Base-by-base conservation (phyloP, 176 grass and related monocot genomes). In the Avena eriantha region DNA sequence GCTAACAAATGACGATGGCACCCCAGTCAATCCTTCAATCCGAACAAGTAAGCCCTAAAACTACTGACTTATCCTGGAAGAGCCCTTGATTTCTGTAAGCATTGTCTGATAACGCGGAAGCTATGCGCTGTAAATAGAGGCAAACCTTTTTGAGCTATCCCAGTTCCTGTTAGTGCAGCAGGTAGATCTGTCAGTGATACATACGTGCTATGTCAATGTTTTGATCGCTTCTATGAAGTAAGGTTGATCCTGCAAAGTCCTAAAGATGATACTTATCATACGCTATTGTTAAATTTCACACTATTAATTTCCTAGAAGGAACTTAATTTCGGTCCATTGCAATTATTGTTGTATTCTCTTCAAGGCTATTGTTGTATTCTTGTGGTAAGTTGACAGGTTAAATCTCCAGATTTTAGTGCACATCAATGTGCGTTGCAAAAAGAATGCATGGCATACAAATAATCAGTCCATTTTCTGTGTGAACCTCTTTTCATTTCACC, bases 1-100 rank as follows among this genome's bases (percentile, higher is more conserved):
- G 77, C 90, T 98, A 71, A 96, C 90, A 67, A 93, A 84, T 82
- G 90, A 92, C 41, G 97, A 98, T 43, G 94, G 94, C 31, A 90
- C 94, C 45, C 81, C 87, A 15, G 81, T 76, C 82, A 98, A 96
- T 86, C 90, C 97, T 79, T 72, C 83, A 46, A 93, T 98, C 80
- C 88, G 31, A 94, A 92, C 90, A 67, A 98, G 96, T 98, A 83
- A 92, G 88, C 39, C 17, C 17, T 43, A 31, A 58, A 70, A 64
- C 10, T 45, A 16, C 18, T 65, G 3, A 22, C 47, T 82, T 21
- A 60, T 82, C 39, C 14, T 68, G 13, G 69, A 58, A 48, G 35
- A 47, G 5, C 26, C 47, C 54, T 79, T 73, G 65, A 4, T 33
- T 84, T 39, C 54, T 81, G 11, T 55, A n/a, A 53, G 7, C 53